These are phyloP conservation scores for Hanseniaspora singularis DNA, from an alignment of 805 yeast genomes.

Conservation along the genomic window DNA sequence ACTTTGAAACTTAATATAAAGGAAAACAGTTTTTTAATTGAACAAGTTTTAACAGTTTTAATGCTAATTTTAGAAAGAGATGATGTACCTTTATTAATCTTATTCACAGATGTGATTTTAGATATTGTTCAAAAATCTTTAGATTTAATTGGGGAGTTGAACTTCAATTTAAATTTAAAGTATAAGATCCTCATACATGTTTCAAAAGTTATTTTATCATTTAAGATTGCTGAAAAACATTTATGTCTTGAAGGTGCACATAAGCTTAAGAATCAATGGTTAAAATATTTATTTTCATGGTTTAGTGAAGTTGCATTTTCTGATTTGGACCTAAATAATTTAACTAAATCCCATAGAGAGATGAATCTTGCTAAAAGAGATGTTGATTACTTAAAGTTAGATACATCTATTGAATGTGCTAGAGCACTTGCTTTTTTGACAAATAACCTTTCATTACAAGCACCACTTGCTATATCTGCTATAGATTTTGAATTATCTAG, in stretches of 20 bases:
- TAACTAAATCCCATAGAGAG: constrained; percentile 28
- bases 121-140: constrained; percentile 28
- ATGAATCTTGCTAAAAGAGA: constrained; percentile 33
- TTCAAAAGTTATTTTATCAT: constrained; percentile 28
- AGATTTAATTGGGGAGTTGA: constrained; percentile 23
- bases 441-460: constrained; percentile 46
- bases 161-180: constrained; percentile 22
- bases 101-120: constrained; percentile 29
- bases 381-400: constrained; percentile 39
- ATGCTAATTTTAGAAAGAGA: constrained; percentile 32
- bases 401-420: constrained; percentile 54
- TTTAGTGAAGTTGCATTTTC: constrained; percentile 39
- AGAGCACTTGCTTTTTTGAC: constrained; percentile 45
- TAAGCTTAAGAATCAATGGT: constrained; percentile 36
- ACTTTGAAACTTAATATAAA: constrained; percentile 21
- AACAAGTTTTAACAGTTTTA: constrained; percentile 38
- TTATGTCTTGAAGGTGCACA: constrained; percentile 34
- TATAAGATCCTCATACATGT: constrained; percentile 27
- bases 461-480: constrained; percentile 44
- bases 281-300: constrained; percentile 41
- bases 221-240: constrained; percentile 24
- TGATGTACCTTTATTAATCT: constrained; percentile 25
- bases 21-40: constrained; percentile 32
- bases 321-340: constrained; percentile 28
- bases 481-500: constrained; percentile 43